Conservation (phyloP, 768 basidiomycete genomes). For the Peribolospora baueri region DNA sequence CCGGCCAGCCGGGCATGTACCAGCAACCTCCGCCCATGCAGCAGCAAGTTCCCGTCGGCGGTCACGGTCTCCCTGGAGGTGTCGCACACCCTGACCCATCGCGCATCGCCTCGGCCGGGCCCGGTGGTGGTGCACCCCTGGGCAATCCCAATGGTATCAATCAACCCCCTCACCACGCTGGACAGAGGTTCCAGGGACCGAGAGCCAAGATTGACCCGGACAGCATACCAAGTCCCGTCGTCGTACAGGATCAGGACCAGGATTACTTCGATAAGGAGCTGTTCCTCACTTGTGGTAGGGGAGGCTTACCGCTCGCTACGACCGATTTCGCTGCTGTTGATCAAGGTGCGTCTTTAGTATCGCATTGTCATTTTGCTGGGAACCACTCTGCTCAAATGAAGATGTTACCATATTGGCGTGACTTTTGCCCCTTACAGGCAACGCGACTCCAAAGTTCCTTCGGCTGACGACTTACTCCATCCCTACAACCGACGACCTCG, state of each 20-base stretch:
- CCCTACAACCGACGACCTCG: constrained; percentile 52
- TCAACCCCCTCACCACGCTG: constrained; percentile 45
- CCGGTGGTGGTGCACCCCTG: too few relatives aligned
- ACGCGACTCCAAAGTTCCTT: constrained; percentile 73
- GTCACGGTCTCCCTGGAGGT: too few relatives aligned
- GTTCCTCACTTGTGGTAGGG: constrained; percentile 38
- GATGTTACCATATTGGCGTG: too few relatives aligned
- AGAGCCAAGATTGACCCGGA: constrained; percentile 59
- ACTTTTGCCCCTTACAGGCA: constrained; percentile 28
- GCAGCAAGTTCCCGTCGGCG: too few relatives aligned
- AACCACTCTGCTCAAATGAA: too few relatives aligned
- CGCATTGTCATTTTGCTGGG: not conserved
- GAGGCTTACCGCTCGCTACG: constrained; percentile 51
- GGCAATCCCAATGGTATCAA: constrained; percentile 22
- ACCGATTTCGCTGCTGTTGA: constrained; percentile 75
- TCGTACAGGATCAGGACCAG: constrained; percentile 52
- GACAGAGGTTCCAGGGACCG: constrained; percentile 33
- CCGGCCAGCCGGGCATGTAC: too few relatives aligned
- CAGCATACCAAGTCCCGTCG: constrained; percentile 79
- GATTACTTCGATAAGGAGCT: constrained; percentile 43
- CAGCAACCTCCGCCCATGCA: too few relatives aligned
- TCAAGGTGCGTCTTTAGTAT: constrained; percentile 33
- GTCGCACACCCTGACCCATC: too few relatives aligned
- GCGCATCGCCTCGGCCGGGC: too few relatives aligned
- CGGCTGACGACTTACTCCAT: constrained; percentile 75